Conservation (phyloP, 228 moss, liverwort and hornwort species). For the Sphagnum fallax region DNA sequence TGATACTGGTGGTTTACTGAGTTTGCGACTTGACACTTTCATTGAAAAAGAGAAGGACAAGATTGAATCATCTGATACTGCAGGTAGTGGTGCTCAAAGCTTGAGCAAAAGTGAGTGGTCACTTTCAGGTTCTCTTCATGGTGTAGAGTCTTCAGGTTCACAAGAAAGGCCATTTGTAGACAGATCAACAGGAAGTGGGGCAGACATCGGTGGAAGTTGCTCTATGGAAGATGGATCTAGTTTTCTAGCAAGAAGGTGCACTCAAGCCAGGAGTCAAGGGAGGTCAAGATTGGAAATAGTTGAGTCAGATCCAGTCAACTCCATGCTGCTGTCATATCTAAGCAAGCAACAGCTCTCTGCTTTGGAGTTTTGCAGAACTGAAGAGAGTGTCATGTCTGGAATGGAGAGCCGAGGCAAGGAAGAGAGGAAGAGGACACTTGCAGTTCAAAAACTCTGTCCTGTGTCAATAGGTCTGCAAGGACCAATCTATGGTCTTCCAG, state of each 20-base stretch:
- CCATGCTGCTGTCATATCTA: not conserved
- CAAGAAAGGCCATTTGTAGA: not conserved
- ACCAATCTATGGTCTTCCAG: not conserved
- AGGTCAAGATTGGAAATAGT: not conserved
- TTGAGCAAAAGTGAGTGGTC: constrained; percentile 4
- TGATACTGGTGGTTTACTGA: constrained; percentile 6
- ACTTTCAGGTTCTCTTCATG: constrained; percentile 1
- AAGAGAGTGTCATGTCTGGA: not conserved
- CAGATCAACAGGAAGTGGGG: constrained; percentile 2
- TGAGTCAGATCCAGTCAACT: not conserved
- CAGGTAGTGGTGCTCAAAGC: not conserved
- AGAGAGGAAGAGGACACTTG: not conserved
- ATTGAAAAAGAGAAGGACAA: constrained; percentile 18
- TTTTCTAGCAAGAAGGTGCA: constrained; percentile 5
- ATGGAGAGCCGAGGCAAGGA: not conserved
- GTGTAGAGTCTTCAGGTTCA: constrained; percentile 3
- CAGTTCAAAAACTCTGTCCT: too few relatives aligned
- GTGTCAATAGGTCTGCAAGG: not conserved
- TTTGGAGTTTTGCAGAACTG: not conserved
- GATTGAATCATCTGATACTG: constrained; percentile 11
- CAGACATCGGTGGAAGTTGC: constrained; percentile 1
- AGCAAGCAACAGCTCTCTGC: not conserved
- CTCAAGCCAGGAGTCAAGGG: constrained; percentile 1
- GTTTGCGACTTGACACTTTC: constrained; percentile 15
- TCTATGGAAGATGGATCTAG: constrained; percentile 3